These are phyloP conservation scores for Urochloa ruziziensis DNA, from an alignment of 176 grass and related monocot species.

Conservation along the genomic window DNA sequence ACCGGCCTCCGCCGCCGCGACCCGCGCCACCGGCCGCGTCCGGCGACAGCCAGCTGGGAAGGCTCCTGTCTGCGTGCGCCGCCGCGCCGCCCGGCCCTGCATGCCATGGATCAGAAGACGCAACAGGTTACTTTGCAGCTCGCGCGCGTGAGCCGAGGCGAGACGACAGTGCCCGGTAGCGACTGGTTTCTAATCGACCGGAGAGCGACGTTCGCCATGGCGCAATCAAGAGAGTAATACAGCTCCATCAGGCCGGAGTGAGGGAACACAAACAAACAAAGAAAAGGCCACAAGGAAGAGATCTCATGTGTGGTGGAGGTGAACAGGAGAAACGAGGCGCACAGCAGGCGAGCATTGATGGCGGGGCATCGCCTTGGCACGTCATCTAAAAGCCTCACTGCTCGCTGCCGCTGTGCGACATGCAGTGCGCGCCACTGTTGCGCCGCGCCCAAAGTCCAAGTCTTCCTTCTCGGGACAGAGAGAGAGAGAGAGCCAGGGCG, in stretches of 20 bases:
- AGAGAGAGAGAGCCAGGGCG: too few species aligned
- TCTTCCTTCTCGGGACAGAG: too few species aligned
- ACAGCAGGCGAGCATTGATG: conserved; percentile 10
- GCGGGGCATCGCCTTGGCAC: conserved; percentile 13
- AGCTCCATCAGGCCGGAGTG: background rate
- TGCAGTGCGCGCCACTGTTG: conserved; percentile 28
- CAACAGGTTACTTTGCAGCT: background rate
- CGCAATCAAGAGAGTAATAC: background rate
- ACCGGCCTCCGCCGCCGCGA: background rate
- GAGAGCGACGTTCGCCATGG: conserved; percentile 1
- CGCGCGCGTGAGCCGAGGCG: too few species aligned
- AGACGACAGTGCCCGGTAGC: background rate
- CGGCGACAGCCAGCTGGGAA: conserved; percentile 4
- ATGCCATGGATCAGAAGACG: background rate
- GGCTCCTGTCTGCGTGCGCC: background rate
- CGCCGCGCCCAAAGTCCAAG: conserved; percentile 27
- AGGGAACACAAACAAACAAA: background rate
- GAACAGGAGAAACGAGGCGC: conserved; percentile 3
- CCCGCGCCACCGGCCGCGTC: background rate
- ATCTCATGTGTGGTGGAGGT: background rate
- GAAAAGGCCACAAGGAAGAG: background rate
- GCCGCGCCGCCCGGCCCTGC: conserved; percentile 16
- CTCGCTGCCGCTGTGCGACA: conserved; percentile 5
- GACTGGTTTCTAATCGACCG: background rate
- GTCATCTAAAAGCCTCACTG: conserved; percentile 4